phyloP scores from a whole-genome alignment of 495 filamentous ascomycete species.

The Aspergillus funiculosus region DNA sequence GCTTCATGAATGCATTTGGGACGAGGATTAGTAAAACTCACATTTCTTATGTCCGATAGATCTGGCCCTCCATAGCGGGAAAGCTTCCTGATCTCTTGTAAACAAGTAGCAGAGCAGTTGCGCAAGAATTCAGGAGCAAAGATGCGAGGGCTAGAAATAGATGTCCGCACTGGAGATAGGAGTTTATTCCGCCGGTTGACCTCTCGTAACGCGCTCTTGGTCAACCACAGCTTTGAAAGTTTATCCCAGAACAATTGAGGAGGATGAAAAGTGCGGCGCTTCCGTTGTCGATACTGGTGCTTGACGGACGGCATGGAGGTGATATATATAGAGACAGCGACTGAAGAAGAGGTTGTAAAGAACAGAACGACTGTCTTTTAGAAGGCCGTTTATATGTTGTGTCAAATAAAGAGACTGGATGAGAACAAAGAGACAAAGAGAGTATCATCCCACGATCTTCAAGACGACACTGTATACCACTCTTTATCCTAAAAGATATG shows the following conservation, averaged over 20 bases:
- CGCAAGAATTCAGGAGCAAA: conserved; percentile 1
- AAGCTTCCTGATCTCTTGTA: conserved; percentile 2
- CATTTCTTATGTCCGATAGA: conserved; percentile 2
- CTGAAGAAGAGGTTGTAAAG: background rate
- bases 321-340: background rate
- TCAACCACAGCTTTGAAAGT: background rate
- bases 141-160: background rate
- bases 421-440: conserved; percentile 3
- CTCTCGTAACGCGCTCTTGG: conserved; percentile 5
- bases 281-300: conserved; percentile 1
- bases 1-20: background rate
- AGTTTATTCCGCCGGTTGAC: background rate
- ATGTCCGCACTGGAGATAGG: background rate
- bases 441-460: too few species aligned
- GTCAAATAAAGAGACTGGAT: background rate
- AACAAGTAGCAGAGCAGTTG: conserved; percentile 1
- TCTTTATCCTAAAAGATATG: too few species aligned
- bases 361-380: background rate
- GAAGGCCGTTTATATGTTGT: background rate
- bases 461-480: too few species aligned
- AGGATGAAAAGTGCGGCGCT: conserved; percentile 1
- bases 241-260: conserved; percentile 5
- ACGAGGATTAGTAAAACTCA: background rate
- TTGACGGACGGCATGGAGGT: conserved; percentile 1
- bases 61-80: conserved; percentile 2